Conservation (phyloP, 1,284 basidiomycete genomes). For the Fomitiporia mediterranea region DNA sequence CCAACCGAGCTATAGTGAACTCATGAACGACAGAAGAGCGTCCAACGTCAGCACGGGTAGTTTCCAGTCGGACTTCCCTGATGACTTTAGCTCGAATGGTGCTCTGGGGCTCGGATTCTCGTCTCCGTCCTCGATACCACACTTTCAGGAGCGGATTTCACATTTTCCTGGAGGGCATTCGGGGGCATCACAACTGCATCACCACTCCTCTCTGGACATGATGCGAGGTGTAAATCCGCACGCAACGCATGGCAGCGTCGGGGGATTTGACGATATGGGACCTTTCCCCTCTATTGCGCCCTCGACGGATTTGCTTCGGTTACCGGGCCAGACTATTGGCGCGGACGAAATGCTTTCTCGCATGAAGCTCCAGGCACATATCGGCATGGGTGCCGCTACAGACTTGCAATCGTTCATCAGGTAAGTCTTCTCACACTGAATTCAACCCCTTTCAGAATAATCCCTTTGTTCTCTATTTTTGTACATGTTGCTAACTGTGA, state of each 20-base stretch:
- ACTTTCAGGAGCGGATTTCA: constrained; percentile 53
- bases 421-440: constrained; percentile 36
- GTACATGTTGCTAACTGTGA: constrained; percentile 3
- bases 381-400: constrained; percentile 55
- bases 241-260: constrained; percentile 50
- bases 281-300: constrained; percentile 49
- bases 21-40: constrained; percentile 57
- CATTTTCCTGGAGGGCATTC: constrained; percentile 52
- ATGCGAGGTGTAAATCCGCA: constrained; percentile 63
- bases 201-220: constrained; percentile 46
- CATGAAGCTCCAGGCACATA: constrained; percentile 55
- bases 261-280: constrained; percentile 52
- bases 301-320: constrained; percentile 52
- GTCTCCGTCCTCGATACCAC: constrained; percentile 42
- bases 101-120: constrained; percentile 39
- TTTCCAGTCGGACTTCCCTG: constrained; percentile 55
- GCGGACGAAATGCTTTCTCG: constrained; percentile 59
- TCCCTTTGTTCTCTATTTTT: constrained; percentile 7
- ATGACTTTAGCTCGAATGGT: constrained; percentile 42
- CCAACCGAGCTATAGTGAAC: constrained; percentile 18
- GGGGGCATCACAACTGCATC: constrained; percentile 24
- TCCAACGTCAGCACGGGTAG: constrained; percentile 37
- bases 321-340: constrained; percentile 38
- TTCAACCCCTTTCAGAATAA: constrained; percentile 1
- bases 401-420: constrained; percentile 78